These are phyloP conservation scores for Lepiota brunneoincarnata DNA, from an alignment of 768 basidiomycete genomes.

Conservation along the genomic window DNA sequence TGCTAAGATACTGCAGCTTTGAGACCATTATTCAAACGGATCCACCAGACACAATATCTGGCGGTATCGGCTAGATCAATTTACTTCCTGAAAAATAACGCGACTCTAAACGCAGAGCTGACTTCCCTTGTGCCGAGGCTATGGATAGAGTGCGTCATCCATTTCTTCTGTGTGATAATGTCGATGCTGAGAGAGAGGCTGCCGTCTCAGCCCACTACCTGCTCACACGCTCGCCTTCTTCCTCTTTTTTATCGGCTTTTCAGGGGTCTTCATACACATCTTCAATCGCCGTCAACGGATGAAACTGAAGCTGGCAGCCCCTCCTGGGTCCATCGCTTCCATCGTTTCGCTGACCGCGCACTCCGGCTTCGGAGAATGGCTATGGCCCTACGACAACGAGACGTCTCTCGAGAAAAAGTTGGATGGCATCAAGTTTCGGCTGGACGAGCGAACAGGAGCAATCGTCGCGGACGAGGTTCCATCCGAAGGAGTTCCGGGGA, in stretches of 20 bases:
- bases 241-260: constrained; percentile 45
- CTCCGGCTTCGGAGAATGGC: constrained; percentile 59
- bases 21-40: background rate
- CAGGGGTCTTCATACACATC: constrained; percentile 47
- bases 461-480: constrained; percentile 53
- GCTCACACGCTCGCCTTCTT: constrained; percentile 47
- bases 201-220: constrained; percentile 43
- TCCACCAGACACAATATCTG: constrained; percentile 50
- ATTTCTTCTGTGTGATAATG: background rate
- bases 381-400: constrained; percentile 58
- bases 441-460: constrained; percentile 60
- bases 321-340: constrained; percentile 60
- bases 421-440: constrained; percentile 45
- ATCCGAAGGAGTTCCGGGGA: constrained; percentile 20
- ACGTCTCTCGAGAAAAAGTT: constrained; percentile 44
- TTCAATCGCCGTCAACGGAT: constrained; percentile 45
- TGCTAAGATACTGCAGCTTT: constrained; percentile 7
- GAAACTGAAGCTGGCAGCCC: constrained; percentile 46
- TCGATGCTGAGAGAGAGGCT: background rate
- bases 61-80: constrained; percentile 52
- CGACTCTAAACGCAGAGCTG: constrained; percentile 34
- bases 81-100: constrained; percentile 50
- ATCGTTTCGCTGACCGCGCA: constrained; percentile 54
- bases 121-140: constrained; percentile 46
- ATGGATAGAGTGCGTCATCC: constrained; percentile 51